Conservation (phyloP, 192 early-diverging fungal species). For the Diversispora epigaea region DNA sequence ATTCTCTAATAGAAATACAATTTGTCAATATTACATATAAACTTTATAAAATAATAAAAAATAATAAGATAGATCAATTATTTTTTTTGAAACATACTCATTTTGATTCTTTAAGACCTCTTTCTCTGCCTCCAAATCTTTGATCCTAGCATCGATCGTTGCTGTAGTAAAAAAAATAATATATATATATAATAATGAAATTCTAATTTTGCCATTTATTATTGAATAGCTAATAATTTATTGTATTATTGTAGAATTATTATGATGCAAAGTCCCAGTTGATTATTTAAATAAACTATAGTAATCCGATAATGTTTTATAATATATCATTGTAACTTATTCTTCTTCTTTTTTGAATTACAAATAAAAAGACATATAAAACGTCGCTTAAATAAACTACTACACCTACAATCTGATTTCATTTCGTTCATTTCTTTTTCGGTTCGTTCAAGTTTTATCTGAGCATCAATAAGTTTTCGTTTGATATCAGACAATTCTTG, state of each 20-base stretch:
- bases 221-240: no score
- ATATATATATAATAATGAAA: not conserved
- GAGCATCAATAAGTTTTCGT: constrained; percentile 36
- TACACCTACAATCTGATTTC: constrained; percentile 42
- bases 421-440: constrained; percentile 40
- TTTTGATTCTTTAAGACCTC: constrained; percentile 36
- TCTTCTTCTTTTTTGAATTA: not conserved
- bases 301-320: not conserved
- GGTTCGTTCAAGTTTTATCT: constrained; percentile 35
- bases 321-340: not conserved
- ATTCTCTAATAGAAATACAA: constrained; percentile 34
- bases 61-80: constrained; percentile 1
- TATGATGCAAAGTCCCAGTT: no score
- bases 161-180: constrained; percentile 26
- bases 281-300: not conserved
- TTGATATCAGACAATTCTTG: constrained; percentile 39
- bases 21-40: constrained; percentile 19
- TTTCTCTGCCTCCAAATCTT: constrained; percentile 48
- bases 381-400: not conserved
- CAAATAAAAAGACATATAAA: not conserved
- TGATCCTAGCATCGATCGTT: constrained; percentile 17
- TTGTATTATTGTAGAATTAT: no score
- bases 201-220: no score
- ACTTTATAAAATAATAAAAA: constrained; percentile 16
- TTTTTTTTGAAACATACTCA: constrained; percentile 32